phyloP scores from a whole-genome alignment of 306 rosid genomes.

The Canavalia gladiata region DNA sequence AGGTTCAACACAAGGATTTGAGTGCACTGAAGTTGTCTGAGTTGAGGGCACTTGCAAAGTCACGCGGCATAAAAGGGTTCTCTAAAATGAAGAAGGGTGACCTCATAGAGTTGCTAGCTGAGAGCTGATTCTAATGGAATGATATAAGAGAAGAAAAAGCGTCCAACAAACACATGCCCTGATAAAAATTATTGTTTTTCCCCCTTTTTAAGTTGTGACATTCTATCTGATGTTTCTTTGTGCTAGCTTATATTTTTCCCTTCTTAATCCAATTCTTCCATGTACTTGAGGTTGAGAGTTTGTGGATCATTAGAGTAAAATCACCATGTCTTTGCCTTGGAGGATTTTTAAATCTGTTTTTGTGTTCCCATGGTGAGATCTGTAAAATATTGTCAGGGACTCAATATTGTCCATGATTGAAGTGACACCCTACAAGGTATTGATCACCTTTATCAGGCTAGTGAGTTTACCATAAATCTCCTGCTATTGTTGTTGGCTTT shows the following conservation, averaged over 20 bases:
- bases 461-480: too few relatives aligned
- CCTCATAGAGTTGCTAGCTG: constrained; percentile 71
- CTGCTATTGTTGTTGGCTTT: too few relatives aligned
- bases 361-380: constrained; percentile 35
- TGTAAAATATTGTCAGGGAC: too few relatives aligned
- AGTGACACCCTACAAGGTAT: too few relatives aligned
- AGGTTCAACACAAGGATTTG: constrained; percentile 62
- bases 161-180: constrained; percentile 22
- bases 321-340: constrained; percentile 28
- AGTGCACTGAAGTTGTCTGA: constrained; percentile 75
- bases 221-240: constrained; percentile 27
- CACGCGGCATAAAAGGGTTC: constrained; percentile 83
- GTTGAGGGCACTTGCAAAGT: constrained; percentile 84
- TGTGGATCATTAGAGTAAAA: constrained; percentile 44
- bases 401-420: too few relatives aligned
- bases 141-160: constrained; percentile 36
- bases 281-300: constrained; percentile 22
- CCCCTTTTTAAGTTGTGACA: background rate
- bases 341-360: constrained; percentile 28
- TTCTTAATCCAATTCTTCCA: constrained; percentile 28
- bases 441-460: too few relatives aligned
- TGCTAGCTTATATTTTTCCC: constrained; percentile 1
- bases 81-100: constrained; percentile 91
- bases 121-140: constrained; percentile 46
- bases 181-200: constrained; percentile 1